A percentile compares a stretch with the other conserved stretches of the same genome.
phyloP scores from a whole-genome alignment of 331 rosid species.

The Phaseolus coccineus region DNA sequence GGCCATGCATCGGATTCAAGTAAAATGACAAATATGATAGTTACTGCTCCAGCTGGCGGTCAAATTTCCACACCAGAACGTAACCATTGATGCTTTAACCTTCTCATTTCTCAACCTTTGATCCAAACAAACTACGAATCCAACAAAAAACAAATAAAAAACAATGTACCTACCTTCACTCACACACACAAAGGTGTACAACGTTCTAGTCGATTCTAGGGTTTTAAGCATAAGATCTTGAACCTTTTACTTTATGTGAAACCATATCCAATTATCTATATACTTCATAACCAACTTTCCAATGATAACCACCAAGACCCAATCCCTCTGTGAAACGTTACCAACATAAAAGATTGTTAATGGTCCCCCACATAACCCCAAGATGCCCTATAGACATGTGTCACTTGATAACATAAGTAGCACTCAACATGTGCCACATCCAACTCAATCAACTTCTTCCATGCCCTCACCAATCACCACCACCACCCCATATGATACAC shows the following conservation, averaged over 20 bases:
- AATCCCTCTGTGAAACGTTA: slow-evolving; percentile 45
- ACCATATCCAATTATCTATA: slow-evolving; percentile 41
- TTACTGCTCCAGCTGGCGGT: slow-evolving; percentile 41
- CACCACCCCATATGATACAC: not conserved
- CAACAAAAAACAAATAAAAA: slow-evolving; percentile 11
- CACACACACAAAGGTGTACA: not conserved
- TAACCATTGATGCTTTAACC: slow-evolving; percentile 53
- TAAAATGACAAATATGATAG: slow-evolving; percentile 51
- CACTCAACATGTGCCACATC: slow-evolving; percentile 41
- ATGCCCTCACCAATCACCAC: slow-evolving; percentile 41
- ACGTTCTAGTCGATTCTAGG: slow-evolving; percentile 26
- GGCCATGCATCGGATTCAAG: slow-evolving; percentile 47
- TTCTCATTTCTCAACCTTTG: slow-evolving; percentile 40
- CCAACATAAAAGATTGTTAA: slow-evolving; percentile 46
- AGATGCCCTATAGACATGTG: slow-evolving; percentile 24
- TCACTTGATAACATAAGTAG: not conserved
- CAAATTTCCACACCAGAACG: slow-evolving; percentile 58
- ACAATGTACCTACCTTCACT: slow-evolving; percentile 27
- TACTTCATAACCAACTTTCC: slow-evolving; percentile 43
- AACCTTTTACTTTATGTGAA: slow-evolving; percentile 33
- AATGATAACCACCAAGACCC: slow-evolving; percentile 43
- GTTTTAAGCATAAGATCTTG: slow-evolving; percentile 32
- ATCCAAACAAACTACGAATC: slow-evolving; percentile 34
- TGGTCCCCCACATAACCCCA: slow-evolving; percentile 48
- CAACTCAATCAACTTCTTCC: not conserved